Percentiles rank a stretch among this genome's conserved stretches.
Evolutionary conservation across 495 filamentous ascomycete species (phyloP).

Genomic region (Neurospora discreta): DNA sequence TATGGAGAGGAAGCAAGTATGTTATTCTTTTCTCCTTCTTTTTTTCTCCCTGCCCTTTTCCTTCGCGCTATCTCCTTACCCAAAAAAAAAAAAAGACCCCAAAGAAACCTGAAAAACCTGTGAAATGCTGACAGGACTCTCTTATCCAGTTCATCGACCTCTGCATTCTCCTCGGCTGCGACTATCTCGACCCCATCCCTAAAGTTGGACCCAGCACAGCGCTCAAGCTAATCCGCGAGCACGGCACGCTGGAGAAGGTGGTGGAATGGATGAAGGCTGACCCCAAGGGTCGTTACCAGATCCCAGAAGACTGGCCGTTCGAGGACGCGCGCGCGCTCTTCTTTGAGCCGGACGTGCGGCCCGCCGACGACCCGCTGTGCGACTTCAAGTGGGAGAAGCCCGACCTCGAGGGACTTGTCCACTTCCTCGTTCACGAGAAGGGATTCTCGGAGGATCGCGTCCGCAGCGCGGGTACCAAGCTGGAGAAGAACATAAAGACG

Average conservation of each 20-base stretch:
- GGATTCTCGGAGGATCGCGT: slow-evolving; percentile 94
- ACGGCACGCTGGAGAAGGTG: slow-evolving; percentile 77
- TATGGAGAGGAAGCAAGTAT: slow-evolving; percentile 77
- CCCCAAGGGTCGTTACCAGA: slow-evolving; percentile 61
- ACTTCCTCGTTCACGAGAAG: slow-evolving; percentile 87
- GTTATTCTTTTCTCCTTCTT: not conserved
- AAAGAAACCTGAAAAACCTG: too few relatives aligned
- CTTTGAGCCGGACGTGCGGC: slow-evolving; percentile 75
- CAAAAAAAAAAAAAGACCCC: not conserved
- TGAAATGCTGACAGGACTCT: not conserved
- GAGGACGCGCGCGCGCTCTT: slow-evolving; percentile 87
- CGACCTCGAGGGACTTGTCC: slow-evolving; percentile 75
- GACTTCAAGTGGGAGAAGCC: slow-evolving; percentile 97
- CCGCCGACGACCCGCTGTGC: slow-evolving; percentile 73
- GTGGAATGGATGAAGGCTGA: slow-evolving; percentile 57
- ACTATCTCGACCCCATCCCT: slow-evolving; percentile 93
- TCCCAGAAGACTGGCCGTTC: slow-evolving; percentile 91
- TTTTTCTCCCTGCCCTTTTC: too few relatives aligned
- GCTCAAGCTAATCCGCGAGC: slow-evolving; percentile 82
- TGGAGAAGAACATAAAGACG: slow-evolving; percentile 80
- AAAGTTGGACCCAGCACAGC: slow-evolving; percentile 87
- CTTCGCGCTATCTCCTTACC: not conserved
- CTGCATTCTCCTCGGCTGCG: slow-evolving; percentile 94
- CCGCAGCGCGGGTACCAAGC: slow-evolving; percentile 56
- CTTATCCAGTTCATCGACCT: slow-evolving; percentile 76